These are phyloP conservation scores for Claviceps maximensis DNA, from an alignment of 2,329 filamentous ascomycete species.

Conservation along the genomic window DNA sequence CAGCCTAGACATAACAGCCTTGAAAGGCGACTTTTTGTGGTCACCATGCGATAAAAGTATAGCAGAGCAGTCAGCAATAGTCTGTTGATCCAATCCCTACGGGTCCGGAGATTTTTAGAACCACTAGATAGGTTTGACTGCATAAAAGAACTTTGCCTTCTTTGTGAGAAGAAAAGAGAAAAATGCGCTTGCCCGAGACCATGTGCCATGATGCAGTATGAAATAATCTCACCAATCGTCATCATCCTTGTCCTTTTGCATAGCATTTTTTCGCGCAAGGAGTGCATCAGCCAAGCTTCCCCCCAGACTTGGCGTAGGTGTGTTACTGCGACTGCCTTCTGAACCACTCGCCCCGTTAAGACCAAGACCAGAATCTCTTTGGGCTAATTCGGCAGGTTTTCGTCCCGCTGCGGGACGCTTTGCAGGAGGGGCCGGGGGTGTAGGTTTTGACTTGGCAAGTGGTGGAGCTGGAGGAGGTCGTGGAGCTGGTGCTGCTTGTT, in stretches of 20 bases:
- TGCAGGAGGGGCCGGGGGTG: conserved; percentile 62
- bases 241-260: conserved; percentile 56
- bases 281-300: conserved; percentile 70
- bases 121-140: background rate
- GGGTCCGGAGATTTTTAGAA: background rate
- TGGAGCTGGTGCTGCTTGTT: conserved; percentile 52
- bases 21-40: background rate
- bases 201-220: background rate
- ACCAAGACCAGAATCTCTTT: conserved; percentile 60
- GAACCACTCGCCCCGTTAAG: conserved; percentile 42
- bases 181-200: conserved; percentile 15
- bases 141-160: background rate
- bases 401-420: conserved; percentile 63
- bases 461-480: conserved; percentile 55
- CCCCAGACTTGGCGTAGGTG: conserved; percentile 57
- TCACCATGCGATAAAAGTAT: background rate
- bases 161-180: background rate
- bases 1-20: background rate
- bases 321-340: conserved; percentile 53
- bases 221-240: conserved; percentile 48
- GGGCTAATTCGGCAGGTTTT: conserved; percentile 56
- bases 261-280: conserved; percentile 60
- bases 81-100: background rate
- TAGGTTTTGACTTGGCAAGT: conserved; percentile 44
- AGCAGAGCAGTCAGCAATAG: background rate